A percentile compares a stretch with the other conserved stretches of the same genome.
Conservation (phyloP, 2,329 filamentous ascomycete genomes). For the Aotearoamyces nothofagi region DNA sequence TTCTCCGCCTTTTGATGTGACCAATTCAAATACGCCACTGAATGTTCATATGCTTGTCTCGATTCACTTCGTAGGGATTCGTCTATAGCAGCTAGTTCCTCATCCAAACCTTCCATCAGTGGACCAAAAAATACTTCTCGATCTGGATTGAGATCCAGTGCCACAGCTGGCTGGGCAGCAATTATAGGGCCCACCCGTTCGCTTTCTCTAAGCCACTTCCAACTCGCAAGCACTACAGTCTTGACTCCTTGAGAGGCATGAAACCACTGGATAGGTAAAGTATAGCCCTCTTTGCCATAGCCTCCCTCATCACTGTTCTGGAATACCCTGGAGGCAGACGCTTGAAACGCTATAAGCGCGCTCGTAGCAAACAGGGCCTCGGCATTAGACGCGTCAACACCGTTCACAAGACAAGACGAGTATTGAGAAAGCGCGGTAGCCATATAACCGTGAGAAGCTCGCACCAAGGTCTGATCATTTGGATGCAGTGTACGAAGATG, state of each 20-base stretch:
- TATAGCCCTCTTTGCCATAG: slow-evolving; percentile 29
- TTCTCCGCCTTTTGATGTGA: slow-evolving; percentile 44
- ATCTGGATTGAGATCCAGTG: slow-evolving; percentile 38
- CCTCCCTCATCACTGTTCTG: slow-evolving; percentile 35
- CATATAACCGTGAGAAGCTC: slow-evolving; percentile 49
- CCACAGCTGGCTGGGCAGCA: slow-evolving; percentile 46
- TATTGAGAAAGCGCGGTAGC: slow-evolving; percentile 47
- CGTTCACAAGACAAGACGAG: slow-evolving; percentile 36
- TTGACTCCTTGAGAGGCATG: slow-evolving; percentile 54
- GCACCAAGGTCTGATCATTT: slow-evolving; percentile 41
- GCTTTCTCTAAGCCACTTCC: slow-evolving; percentile 46
- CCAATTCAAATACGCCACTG: slow-evolving; percentile 52
- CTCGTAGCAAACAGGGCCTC: slow-evolving; percentile 48
- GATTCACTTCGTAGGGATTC: slow-evolving; percentile 17
- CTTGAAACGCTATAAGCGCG: slow-evolving; percentile 50
- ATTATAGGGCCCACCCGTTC: slow-evolving; percentile 43
- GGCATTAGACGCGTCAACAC: slow-evolving; percentile 42
- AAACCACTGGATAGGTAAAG: slow-evolving; percentile 48
- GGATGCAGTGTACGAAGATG: slow-evolving; percentile 42
- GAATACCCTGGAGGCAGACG: slow-evolving; percentile 47
- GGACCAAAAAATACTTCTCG: slow-evolving; percentile 44
- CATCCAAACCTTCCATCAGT: slow-evolving; percentile 39
- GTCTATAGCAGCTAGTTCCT: slow-evolving; percentile 29
- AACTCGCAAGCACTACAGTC: slow-evolving; percentile 46
- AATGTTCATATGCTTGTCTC: slow-evolving; percentile 43